These are phyloP conservation scores for Leishmania mexicana DNA, from an alignment of 208 protist genomes.

Conservation along the genomic window DNA sequence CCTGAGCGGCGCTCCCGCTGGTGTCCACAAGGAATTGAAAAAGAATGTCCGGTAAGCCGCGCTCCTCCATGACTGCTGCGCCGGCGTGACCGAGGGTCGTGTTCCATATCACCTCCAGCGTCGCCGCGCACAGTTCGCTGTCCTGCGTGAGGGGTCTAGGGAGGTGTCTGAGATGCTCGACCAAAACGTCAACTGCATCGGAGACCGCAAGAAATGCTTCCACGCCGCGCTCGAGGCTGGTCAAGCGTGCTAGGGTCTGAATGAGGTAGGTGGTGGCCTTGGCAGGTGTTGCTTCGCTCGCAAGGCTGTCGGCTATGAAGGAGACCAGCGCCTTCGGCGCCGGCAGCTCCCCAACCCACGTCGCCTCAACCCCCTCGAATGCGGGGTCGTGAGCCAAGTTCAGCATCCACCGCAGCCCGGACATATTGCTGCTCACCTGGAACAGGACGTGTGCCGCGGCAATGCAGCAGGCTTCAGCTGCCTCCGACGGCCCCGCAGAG, in stretches of 20 bases:
- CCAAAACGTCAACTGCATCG: slow-evolving; percentile 4
- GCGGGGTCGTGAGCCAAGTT: slow-evolving; percentile 31
- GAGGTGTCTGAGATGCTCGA: slow-evolving; percentile 6
- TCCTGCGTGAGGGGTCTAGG: neutral
- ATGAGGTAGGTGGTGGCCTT: slow-evolving; percentile 17
- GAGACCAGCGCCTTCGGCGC: slow-evolving; percentile 15
- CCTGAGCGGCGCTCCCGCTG: neutral
- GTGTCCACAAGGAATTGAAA: slow-evolving; percentile 48
- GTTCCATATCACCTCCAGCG: slow-evolving; percentile 61
- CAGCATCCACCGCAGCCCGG: slow-evolving; percentile 79
- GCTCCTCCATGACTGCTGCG: slow-evolving; percentile 46
- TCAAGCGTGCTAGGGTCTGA: slow-evolving; percentile 27
- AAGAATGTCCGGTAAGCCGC: slow-evolving; percentile 39
- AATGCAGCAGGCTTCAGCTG: slow-evolving; percentile 19
- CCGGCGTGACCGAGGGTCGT: slow-evolving; percentile 51
- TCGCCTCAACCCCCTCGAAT: slow-evolving; percentile 16
- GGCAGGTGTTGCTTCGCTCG: neutral
- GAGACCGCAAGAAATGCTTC: slow-evolving; percentile 12
- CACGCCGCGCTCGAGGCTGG: slow-evolving; percentile 29
- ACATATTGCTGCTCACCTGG: slow-evolving; percentile 59
- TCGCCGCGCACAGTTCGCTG: slow-evolving; percentile 19
- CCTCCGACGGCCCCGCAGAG: slow-evolving; percentile 25
- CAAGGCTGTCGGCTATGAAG: slow-evolving; percentile 24
- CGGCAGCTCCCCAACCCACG: slow-evolving; percentile 5
- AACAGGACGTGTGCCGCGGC: slow-evolving; percentile 54